Percentiles rank a stretch among this genome's conserved stretches.
phyloP scores from a whole-genome alignment of 2,329 filamentous ascomycete species.

The Arthrobotrys musiformis region DNA sequence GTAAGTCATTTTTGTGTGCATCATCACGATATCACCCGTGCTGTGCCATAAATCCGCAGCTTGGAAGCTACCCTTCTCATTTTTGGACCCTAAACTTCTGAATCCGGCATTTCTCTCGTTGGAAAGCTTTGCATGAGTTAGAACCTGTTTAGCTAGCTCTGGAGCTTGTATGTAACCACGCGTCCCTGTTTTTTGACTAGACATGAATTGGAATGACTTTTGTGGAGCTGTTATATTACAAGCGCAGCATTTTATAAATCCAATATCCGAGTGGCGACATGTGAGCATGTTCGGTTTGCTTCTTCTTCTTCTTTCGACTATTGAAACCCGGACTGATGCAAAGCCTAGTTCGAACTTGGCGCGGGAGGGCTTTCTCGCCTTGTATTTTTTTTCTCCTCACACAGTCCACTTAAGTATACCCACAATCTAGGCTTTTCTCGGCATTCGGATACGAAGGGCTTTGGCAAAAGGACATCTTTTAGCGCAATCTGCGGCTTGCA shows the following conservation, averaged over 20 bases:
- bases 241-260: neutral
- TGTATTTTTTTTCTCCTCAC: neutral
- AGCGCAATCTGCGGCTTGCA: neutral
- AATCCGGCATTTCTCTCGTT: neutral
- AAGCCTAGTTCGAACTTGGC: slow-evolving; percentile 12
- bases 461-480: neutral
- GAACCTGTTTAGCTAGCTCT: neutral
- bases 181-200: neutral
- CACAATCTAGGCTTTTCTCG: slow-evolving; percentile 36
- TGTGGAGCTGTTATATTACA: too few species aligned
- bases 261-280: neutral
- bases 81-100: neutral
- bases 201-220: too few species aligned
- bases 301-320: slow-evolving; percentile 25
- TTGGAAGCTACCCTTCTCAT: neutral
- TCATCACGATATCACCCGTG: neutral
- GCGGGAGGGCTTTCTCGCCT: slow-evolving; percentile 13
- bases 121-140: neutral
- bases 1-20: neutral
- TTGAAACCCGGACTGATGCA: slow-evolving; percentile 28
- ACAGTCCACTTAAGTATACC: neutral
- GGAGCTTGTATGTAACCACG: neutral
- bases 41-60: neutral
- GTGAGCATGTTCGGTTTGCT: neutral
- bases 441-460: slow-evolving; percentile 25